A percentile compares a stretch with the other conserved stretches of the same genome.
phyloP scores from a whole-genome alignment of 108 stramenopile species.

The Pseudonitzschia delicatissima region DNA sequence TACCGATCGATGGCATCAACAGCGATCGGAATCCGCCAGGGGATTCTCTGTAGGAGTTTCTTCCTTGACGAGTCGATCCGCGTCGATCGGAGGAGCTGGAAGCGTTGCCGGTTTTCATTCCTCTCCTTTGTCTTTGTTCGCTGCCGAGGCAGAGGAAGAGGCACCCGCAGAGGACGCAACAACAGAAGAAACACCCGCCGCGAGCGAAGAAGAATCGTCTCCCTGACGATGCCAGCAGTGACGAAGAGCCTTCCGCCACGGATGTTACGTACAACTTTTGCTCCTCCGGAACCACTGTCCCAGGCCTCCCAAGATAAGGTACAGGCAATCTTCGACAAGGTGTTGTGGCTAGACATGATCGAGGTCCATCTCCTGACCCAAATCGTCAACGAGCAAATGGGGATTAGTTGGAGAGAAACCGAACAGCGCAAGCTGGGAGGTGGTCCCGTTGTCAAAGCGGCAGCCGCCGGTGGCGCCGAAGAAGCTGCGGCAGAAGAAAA shows the following conservation, averaged over 20 bases:
- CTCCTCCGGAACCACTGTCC: conserved; percentile 23
- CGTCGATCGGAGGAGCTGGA: background rate
- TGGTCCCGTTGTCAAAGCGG: conserved; percentile 27
- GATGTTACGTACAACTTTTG: conserved; percentile 22
- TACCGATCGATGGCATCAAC: background rate
- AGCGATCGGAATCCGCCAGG: background rate
- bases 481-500: conserved; percentile 47
- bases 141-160: background rate
- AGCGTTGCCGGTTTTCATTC: conserved; percentile 3
- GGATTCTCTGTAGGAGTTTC: background rate
- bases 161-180: background rate
- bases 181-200: conserved; percentile 12
- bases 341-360: conserved; percentile 77
- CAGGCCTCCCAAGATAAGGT: conserved; percentile 39
- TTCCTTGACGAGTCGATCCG: too few relatives aligned
- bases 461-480: conserved; percentile 38
- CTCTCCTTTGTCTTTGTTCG: background rate
- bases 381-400: conserved; percentile 73
- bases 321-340: conserved; percentile 30
- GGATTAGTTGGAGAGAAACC: conserved; percentile 44
- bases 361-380: conserved; percentile 78
- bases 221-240: conserved; percentile 72
- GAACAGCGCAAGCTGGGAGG: conserved; percentile 26
- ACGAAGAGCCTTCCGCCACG: conserved; percentile 14
- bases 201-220: conserved; percentile 21